Conservation (phyloP, 306 rosid genomes). For the Sicyos edulis region DNA sequence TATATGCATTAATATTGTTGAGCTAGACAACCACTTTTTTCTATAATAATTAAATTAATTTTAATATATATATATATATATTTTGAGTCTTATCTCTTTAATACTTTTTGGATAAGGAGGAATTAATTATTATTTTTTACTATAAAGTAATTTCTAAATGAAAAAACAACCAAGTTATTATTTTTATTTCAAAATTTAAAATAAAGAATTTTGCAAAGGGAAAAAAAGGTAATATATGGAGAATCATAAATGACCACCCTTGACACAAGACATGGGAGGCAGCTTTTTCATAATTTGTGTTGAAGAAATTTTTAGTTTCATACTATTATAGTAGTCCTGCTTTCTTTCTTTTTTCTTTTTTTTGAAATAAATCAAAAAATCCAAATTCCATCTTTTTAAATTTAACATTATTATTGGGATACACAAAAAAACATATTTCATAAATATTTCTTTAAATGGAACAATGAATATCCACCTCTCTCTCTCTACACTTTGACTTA, state of each 20-base stretch:
- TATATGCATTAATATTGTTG: too few species aligned
- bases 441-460: neutral
- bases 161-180: neutral
- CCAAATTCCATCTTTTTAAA: slow-evolving; percentile 6
- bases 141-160: neutral
- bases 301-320: slow-evolving; percentile 16
- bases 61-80: too few species aligned
- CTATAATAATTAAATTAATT: too few species aligned
- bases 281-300: slow-evolving; percentile 30
- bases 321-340: neutral
- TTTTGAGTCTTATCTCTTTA: neutral
- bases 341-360: too few species aligned
- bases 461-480: slow-evolving; percentile 22
- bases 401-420: neutral
- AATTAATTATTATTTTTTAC: neutral
- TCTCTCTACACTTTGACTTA: slow-evolving; percentile 50
- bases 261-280: neutral
- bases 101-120: slow-evolving; percentile 8
- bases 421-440: neutral
- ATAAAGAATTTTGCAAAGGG: neutral
- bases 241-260: slow-evolving; percentile 20
- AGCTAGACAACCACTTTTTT: too few species aligned
- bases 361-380: slow-evolving; percentile 4
- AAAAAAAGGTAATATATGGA: neutral
- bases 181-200: neutral